Evolutionary conservation across 2,329 filamentous ascomycete genomes (phyloP), one percentile per base, ranked within the genome.

Genomic region (Penicillium rolfsii): DNA sequence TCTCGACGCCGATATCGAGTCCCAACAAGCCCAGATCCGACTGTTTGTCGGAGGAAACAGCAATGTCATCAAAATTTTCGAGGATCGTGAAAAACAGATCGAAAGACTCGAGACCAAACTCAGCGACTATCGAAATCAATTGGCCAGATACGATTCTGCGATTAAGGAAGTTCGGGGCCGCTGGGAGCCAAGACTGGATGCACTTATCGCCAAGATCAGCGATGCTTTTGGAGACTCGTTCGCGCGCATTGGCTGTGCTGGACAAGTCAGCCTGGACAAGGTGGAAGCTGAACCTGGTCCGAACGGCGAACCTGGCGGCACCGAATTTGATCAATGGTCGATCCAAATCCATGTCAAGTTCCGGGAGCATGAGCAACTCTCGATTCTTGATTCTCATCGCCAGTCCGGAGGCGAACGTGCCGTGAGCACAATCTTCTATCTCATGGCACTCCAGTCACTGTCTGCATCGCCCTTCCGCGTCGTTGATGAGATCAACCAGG

Each of bases 401-500:
- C 95, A 99, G 76, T 98, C 94, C 1, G 95, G 95, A 70, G 95
- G 95, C 65, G 95, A 99, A 80, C 90, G 95, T 61, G 92, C 95
- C 26, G 94, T 99, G 24, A 96, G 92, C 24, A 99, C 95, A 14
- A 96, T 98, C 73, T 99, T 98, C 84, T 99, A 96, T 80, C 91
- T 99, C 59, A 98, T 99, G 93, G 92, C 95, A 5, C 85, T 99
- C 28, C 95, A 99, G 76, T 91, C 91, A 53, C 88, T 99, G 71
- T 94, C 95, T 16, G 90, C 93, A 71, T 93, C 93, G 3, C 95
- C 95, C 1, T 99, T 99, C 85, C 92, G 95, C 55, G 94, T 99
- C 53, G 95, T 99, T 61, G 95, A 99, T 78, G 95, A 99, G 80
- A 99, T 99, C 83, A 99, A 99, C 74, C 95, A 99, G 79, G 95